Conservation (phyloP, 2,329 filamentous ascomycete genomes). For the Arthrobotrys entomopaga region DNA sequence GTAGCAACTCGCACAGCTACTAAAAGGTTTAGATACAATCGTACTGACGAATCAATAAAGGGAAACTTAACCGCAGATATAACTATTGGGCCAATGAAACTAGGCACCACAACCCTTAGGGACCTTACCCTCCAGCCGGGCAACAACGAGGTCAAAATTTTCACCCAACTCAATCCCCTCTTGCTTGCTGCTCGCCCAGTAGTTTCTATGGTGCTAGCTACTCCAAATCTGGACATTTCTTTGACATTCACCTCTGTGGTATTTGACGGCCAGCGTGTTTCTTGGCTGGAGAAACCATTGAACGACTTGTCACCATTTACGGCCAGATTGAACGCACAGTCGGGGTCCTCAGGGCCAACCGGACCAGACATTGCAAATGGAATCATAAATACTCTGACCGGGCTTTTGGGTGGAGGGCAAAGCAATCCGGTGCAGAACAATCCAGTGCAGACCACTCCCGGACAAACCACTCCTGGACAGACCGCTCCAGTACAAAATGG, state of each 20-base stretch:
- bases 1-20: slow-evolving; percentile 57
- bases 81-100: slow-evolving; percentile 66
- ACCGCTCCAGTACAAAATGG: no score
- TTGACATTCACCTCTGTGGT: slow-evolving; percentile 57
- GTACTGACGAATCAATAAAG: slow-evolving; percentile 60
- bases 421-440: no score
- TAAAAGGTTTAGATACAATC: not conserved
- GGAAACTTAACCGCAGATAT: slow-evolving; percentile 73
- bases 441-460: no score
- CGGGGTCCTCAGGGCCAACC: no score
- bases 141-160: slow-evolving; percentile 68
- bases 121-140: slow-evolving; percentile 71
- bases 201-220: slow-evolving; percentile 6
- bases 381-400: no score
- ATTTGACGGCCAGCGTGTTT: slow-evolving; percentile 56
- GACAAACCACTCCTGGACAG: no score
- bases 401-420: no score
- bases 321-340: slow-evolving; percentile 41
- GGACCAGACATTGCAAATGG: no score
- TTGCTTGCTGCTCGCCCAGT: slow-evolving; percentile 64
- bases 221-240: slow-evolving; percentile 40
- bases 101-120: slow-evolving; percentile 70
- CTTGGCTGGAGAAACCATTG: slow-evolving; percentile 57
- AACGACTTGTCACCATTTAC: slow-evolving; percentile 37
- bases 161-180: slow-evolving; percentile 65